Percentiles rank a stretch among this genome's conserved stretches.
These are phyloP conservation scores for Hanseniaspora gamundiae DNA, from an alignment of 1,139 yeast species.

Conservation along the genomic window DNA sequence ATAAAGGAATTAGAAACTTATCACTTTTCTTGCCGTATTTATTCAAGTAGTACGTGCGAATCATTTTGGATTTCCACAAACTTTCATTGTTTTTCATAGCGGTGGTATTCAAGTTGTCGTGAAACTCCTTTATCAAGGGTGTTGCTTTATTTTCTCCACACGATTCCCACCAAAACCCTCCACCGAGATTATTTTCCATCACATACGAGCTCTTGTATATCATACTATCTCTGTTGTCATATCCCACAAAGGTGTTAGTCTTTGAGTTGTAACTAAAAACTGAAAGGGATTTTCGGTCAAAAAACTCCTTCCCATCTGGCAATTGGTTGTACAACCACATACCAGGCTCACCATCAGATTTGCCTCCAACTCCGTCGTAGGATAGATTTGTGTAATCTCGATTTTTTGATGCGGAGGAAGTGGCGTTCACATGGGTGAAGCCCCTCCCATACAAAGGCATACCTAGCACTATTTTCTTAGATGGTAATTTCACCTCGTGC, in stretches of 20 bases:
- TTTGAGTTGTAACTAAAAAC: conserved; percentile 42
- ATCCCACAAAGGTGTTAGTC: conserved; percentile 37
- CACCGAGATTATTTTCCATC: conserved; percentile 40
- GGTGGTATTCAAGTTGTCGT: conserved; percentile 8
- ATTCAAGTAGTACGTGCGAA: conserved; percentile 14
- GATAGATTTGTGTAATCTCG: conserved; percentile 23
- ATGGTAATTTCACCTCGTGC: conserved; percentile 29
- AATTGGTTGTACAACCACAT: conserved; percentile 42
- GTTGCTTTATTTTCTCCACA: conserved; percentile 41
- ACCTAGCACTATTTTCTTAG: conserved; percentile 58
- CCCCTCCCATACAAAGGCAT: conserved; percentile 83
- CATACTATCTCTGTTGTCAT: conserved; percentile 51
- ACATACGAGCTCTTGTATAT: conserved; percentile 51
- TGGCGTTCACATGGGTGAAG: conserved; percentile 35
- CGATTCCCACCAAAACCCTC: conserved; percentile 95
- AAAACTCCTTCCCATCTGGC: conserved; percentile 36
- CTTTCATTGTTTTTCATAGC: conserved; percentile 8
- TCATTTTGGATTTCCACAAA: conserved; percentile 12
- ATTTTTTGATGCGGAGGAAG: conserved; percentile 19
- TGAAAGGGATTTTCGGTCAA: conserved; percentile 42
- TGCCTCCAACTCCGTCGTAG: conserved; percentile 38
- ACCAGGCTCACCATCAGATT: conserved; percentile 37
- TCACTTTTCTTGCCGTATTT: conserved; percentile 9
- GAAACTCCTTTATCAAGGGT: conserved; percentile 29
- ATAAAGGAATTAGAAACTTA: neutral